These are phyloP conservation scores for Crithidia thermophila DNA, from an alignment of 208 protist species.

Conservation along the genomic window DNA sequence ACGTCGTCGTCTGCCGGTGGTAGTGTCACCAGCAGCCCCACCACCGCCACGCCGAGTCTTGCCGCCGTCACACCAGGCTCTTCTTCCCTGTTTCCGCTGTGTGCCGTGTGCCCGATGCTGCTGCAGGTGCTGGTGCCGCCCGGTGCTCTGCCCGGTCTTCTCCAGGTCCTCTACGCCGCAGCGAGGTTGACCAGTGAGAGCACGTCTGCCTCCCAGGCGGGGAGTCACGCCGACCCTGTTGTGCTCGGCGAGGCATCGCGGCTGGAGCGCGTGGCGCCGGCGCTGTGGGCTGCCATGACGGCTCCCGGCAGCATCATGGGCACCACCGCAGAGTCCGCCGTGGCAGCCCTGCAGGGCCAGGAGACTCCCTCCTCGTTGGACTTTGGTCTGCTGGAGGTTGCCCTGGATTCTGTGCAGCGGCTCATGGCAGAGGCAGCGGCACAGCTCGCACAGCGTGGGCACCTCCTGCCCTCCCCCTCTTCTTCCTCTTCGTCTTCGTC, in stretches of 20 bases:
- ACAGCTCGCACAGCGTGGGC: constrained; percentile 6
- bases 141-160: constrained; percentile 23
- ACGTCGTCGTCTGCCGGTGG: no score
- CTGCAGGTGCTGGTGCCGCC: constrained; percentile 46
- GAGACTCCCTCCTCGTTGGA: constrained; percentile 58
- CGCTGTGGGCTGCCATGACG: constrained; percentile 27
- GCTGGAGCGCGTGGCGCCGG: not conserved
- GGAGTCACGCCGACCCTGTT: constrained; percentile 3
- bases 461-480: not conserved
- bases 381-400: constrained; percentile 56
- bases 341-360: constrained; percentile 11
- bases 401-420: constrained; percentile 53
- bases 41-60: not conserved
- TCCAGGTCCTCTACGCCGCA: constrained; percentile 24
- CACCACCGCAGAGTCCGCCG: not conserved
- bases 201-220: no score
- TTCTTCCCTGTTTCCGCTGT: constrained; percentile 15
- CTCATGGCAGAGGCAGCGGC: constrained; percentile 48
- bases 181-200: constrained; percentile 8
- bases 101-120: constrained; percentile 38
- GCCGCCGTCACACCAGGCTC: not conserved
- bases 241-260: no score
- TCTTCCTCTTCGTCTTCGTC: not conserved
- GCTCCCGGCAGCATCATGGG: constrained; percentile 15
- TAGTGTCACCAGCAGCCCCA: not conserved